Conservation (phyloP, 2,329 filamentous ascomycete species). For the Penicillium rolfsii region DNA sequence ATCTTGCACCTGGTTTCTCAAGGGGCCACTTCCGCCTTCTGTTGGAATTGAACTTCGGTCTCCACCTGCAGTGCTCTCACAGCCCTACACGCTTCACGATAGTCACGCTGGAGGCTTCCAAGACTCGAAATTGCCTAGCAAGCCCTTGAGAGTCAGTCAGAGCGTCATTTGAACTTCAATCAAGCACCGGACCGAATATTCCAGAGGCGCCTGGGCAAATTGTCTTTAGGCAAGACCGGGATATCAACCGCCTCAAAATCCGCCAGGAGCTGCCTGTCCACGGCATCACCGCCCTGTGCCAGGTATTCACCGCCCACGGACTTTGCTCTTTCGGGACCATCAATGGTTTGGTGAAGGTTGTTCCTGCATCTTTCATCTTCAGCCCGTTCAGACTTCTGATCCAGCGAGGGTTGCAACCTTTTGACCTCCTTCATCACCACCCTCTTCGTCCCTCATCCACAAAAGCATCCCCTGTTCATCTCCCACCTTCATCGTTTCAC, state of each 20-base stretch:
- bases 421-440: neutral
- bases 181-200: neutral
- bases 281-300: neutral
- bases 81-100: slow-evolving; percentile 2
- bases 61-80: neutral
- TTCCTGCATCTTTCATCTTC: neutral
- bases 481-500: neutral
- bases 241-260: neutral
- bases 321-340: neutral
- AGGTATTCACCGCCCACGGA: neutral
- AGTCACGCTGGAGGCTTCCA: neutral
- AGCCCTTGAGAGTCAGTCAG: neutral
- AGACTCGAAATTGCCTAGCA: too few species aligned
- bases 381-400: neutral
- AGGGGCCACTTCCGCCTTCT: slow-evolving; percentile 4
- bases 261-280: neutral
- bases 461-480: neutral
- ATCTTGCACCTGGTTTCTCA: neutral
- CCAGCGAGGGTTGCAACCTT: neutral
- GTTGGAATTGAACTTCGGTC: neutral
- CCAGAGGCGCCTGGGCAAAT: neutral
- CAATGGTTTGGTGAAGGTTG: neutral
- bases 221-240: neutral
- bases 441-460: too few species aligned
- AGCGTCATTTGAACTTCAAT: neutral